These are phyloP conservation scores for Penicillium sp. DNA, from an alignment of 2,329 filamentous ascomycete genomes.

Conservation along the genomic window DNA sequence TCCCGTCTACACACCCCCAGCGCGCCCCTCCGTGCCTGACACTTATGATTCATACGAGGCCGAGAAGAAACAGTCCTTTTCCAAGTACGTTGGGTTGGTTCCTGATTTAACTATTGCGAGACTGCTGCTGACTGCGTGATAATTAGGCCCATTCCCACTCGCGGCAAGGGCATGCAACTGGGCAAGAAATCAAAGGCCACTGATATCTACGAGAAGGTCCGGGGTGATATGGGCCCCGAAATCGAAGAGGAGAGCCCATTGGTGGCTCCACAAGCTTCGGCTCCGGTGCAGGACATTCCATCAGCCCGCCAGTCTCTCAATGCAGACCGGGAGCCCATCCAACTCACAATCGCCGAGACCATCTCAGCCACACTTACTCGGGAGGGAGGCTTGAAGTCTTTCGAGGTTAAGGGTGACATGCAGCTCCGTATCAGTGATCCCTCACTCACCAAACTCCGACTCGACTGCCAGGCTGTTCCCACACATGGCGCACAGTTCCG, in stretches of 20 bases:
- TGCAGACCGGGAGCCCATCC: slow-evolving; percentile 78
- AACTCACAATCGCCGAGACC: slow-evolving; percentile 83
- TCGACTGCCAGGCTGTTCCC: slow-evolving; percentile 72
- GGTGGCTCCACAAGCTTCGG: slow-evolving; percentile 58
- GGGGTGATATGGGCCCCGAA: slow-evolving; percentile 85
- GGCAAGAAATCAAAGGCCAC: slow-evolving; percentile 98
- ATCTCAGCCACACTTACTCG: slow-evolving; percentile 85
- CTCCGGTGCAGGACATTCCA: slow-evolving; percentile 52
- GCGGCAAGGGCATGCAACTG: slow-evolving; percentile 98
- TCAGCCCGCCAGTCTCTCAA: slow-evolving; percentile 64
- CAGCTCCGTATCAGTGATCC: slow-evolving; percentile 87
- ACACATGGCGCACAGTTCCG: slow-evolving; percentile 87
- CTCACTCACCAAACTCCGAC: slow-evolving; percentile 85
- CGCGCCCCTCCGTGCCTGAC: slow-evolving; percentile 70
- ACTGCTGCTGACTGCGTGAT: slow-evolving; percentile 38
- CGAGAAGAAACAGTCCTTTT: slow-evolving; percentile 89
- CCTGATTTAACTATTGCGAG: background rate
- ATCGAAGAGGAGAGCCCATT: slow-evolving; percentile 71
- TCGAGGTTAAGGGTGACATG: slow-evolving; percentile 88
- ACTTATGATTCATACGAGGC: slow-evolving; percentile 94
- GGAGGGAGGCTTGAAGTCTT: slow-evolving; percentile 81
- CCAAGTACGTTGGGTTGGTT: slow-evolving; percentile 61
- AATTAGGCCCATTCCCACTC: slow-evolving; percentile 59
- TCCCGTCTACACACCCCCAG: slow-evolving; percentile 81
- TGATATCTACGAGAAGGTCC: slow-evolving; percentile 94